Evolutionary conservation across 257 asterid genomes (phyloP).

Genomic region (Plectranthus barbatus): DNA sequence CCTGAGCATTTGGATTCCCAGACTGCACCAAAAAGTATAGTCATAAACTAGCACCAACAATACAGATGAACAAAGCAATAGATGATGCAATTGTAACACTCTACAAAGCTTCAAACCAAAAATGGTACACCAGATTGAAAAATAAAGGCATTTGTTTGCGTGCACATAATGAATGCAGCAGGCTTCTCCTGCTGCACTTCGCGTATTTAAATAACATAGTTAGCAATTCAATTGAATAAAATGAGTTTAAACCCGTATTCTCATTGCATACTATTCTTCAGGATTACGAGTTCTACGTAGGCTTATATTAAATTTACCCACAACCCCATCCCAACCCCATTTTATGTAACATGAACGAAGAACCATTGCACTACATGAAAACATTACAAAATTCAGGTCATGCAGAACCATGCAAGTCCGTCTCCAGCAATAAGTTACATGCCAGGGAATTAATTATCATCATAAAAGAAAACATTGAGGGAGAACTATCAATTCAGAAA

Average conservation of each 20-base stretch:
- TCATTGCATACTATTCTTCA: no score
- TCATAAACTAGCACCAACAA: not conserved
- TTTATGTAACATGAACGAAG: not conserved
- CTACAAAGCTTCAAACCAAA: not conserved
- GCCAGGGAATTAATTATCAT: not conserved
- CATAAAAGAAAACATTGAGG: not conserved
- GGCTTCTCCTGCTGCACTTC: no score
- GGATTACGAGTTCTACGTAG: not conserved
- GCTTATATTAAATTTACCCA: not conserved
- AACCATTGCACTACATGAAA: not conserved
- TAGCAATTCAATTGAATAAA: not conserved
- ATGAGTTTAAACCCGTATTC: no score
- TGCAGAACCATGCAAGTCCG: not conserved
- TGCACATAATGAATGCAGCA: not conserved
- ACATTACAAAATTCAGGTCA: not conserved
- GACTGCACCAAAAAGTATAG: slow-evolving; percentile 31
- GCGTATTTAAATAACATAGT: not conserved
- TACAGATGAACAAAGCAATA: not conserved
- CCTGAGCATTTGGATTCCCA: slow-evolving; percentile 69
- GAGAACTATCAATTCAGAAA: not conserved
- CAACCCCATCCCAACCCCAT: not conserved
- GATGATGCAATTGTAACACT: not conserved
- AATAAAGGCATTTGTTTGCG: not conserved
- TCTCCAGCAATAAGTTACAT: not conserved
- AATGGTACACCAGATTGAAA: not conserved